phyloP scores from a whole-genome alignment of 495 filamentous ascomycete genomes.

The Xylaria flabelliformis region DNA sequence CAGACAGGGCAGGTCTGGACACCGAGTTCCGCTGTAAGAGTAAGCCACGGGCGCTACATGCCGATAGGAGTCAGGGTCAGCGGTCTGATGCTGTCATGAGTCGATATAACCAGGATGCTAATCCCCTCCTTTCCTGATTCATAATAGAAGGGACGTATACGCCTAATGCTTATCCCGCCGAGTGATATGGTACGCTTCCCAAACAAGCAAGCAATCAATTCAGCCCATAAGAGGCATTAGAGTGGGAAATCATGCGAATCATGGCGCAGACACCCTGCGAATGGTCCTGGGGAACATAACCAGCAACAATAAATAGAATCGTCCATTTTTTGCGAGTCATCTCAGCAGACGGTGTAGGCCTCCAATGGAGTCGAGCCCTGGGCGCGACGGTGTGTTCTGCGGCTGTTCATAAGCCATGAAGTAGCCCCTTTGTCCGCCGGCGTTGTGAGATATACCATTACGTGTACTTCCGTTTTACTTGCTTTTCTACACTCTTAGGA shows the following conservation, averaged over 20 bases:
- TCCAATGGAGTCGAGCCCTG: not conserved
- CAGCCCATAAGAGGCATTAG: not conserved
- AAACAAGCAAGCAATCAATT: not conserved
- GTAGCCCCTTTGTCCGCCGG: not conserved
- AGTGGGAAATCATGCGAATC: not conserved
- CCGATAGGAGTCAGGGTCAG: not conserved
- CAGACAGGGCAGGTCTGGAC: not conserved
- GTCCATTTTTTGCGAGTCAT: not conserved
- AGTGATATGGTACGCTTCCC: not conserved
- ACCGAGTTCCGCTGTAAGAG: not conserved
- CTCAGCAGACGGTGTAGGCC: not conserved
- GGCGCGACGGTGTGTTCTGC: not conserved
- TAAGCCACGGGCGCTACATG: not conserved
- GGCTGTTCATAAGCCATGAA: constrained; percentile 3
- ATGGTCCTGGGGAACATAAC: not conserved
- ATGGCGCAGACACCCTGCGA: not conserved
- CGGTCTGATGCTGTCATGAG: not conserved
- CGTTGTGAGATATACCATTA: not conserved
- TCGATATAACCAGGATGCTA: not conserved
- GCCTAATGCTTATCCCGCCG: not conserved
- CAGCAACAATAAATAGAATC: constrained; percentile 11
- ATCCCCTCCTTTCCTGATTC: not conserved
- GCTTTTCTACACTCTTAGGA: not conserved
- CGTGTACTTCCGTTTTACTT: not conserved
- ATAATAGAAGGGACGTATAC: not conserved